phyloP scores from a whole-genome alignment of 176 grass and related monocot species.

The Juncus effusus region DNA sequence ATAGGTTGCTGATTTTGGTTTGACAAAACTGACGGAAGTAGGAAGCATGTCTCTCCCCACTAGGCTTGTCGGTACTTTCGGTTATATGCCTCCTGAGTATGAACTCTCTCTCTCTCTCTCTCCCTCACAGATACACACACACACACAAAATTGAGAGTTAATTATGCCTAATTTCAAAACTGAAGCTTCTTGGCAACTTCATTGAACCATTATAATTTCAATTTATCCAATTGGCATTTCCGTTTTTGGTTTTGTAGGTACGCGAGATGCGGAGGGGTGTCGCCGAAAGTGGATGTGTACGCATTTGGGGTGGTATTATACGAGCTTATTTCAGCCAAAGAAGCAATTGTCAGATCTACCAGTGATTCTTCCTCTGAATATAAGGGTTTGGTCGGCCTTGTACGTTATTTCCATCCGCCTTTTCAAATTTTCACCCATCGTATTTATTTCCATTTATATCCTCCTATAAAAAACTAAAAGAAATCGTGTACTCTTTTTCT shows the following conservation, averaged over 20 bases:
- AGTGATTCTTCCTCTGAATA: constrained; percentile 44
- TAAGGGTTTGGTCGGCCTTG: constrained; percentile 84
- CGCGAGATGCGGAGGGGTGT: constrained; percentile 77
- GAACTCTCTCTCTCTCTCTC: constrained; percentile 21
- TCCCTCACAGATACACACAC: no score
- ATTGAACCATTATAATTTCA: neutral
- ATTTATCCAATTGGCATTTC: constrained; percentile 1
- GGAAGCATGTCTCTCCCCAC: constrained; percentile 56
- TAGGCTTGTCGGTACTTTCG: constrained; percentile 89
- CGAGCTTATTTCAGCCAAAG: constrained; percentile 94
- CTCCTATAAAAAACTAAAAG: no score
- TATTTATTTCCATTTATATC: neutral
- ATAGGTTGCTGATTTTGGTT: constrained; percentile 97
- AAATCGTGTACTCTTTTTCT: no score
- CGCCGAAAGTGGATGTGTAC: constrained; percentile 82
- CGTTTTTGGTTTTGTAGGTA: constrained; percentile 45
- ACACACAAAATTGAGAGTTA: neutral
- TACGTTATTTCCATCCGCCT: constrained; percentile 25
- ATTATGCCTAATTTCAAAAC: neutral
- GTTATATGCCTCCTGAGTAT: constrained; percentile 99
- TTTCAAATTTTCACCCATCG: neutral
- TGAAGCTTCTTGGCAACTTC: neutral
- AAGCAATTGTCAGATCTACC: constrained; percentile 62
- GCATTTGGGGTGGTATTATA: constrained; percentile 94
- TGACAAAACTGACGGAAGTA: constrained; percentile 84